Base-by-base conservation (phyloP, 352 stramenopile species). In the Plasmopara viticola region DNA sequence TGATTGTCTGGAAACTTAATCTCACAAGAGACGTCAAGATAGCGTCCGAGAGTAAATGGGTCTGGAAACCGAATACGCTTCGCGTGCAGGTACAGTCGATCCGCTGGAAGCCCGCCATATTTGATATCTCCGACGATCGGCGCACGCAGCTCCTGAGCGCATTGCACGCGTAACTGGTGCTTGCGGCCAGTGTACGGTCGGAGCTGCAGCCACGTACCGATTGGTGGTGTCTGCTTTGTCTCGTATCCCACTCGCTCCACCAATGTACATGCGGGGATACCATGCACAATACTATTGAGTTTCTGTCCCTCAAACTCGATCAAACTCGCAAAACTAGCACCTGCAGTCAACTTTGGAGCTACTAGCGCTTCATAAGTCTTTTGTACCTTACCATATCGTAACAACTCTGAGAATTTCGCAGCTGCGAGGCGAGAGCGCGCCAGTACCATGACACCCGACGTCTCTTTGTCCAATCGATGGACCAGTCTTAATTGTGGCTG, bases 351-450 rank as follows among this genome's bases (percentile, higher is more conserved):
- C 0, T 10, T 12, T 15, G 59, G 34, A 6, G 34, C 33, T 0
- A 90, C 74, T 6, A 86, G 54, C 18, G 79, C 79, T 9, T 74
- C 46, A 49, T 90, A 90, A 15, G 73, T 86, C 59, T 90, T 90
- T 20, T 64, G 48, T 5, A 90, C 67, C 0, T 40, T 37, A 0
- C 66, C 68, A 35, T 44, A 47, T 15, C 63, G 64, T 8, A 90
- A 42, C 9, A 86, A 14, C 29, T 68, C 53, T 0, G 74, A 72
- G 55, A 90, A 90, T 40, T 66, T 75, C 7, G 79, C 77, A 2
- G 79, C 76, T 17, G 79, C 79, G 6, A 84, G 72, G 0, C 79
- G 71, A 48, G 76, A 74, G 17, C 79, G 72, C n/a, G 76, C 79
- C 8, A 90, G 55, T 13, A 90, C 76, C 14, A 90, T 43, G 41